These are phyloP conservation scores for Eutrema japonicum DNA, from an alignment of 345 rosid genomes.

Conservation along the genomic window DNA sequence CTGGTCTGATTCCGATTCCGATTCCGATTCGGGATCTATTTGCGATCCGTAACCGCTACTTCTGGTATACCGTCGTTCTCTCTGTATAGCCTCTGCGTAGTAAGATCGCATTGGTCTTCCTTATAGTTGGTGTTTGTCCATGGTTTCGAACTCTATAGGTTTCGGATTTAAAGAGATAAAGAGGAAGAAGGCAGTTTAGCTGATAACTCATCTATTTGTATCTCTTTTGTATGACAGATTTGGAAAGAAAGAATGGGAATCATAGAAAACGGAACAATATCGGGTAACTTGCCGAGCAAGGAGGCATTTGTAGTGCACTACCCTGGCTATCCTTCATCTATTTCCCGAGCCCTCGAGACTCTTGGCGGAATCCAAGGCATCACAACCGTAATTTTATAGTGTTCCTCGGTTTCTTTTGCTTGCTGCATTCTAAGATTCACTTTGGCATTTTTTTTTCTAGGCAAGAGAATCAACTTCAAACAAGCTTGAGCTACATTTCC, in stretches of 20 bases:
- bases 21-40: background rate
- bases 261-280: conserved; percentile 65
- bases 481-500: conserved; percentile 78
- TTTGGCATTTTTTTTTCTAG: conserved; percentile 38
- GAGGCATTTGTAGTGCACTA: conserved; percentile 72
- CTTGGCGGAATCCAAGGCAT: conserved; percentile 85
- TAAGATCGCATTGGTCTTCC: conserved; percentile 18
- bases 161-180: background rate
- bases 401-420: conserved; percentile 4
- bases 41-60: background rate
- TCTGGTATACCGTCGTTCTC: conserved; percentile 28
- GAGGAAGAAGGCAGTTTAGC: background rate
- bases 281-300: conserved; percentile 64
- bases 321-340: conserved; percentile 87
- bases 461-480: conserved; percentile 61
- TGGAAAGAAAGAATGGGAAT: conserved; percentile 59
- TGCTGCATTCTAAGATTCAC: background rate
- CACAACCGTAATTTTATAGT: conserved; percentile 47
- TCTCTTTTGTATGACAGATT: conserved; percentile 18
- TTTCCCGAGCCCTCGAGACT: conserved; percentile 70
- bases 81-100: conserved; percentile 9
- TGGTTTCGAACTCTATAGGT: conserved; percentile 2
- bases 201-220: background rate
- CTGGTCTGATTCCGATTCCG: background rate
- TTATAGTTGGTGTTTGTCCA: conserved; percentile 9